Evolutionary conservation across 306 rosid genomes (phyloP), one percentile per base, ranked within the genome.

Genomic region (Vicia faba): DNA sequence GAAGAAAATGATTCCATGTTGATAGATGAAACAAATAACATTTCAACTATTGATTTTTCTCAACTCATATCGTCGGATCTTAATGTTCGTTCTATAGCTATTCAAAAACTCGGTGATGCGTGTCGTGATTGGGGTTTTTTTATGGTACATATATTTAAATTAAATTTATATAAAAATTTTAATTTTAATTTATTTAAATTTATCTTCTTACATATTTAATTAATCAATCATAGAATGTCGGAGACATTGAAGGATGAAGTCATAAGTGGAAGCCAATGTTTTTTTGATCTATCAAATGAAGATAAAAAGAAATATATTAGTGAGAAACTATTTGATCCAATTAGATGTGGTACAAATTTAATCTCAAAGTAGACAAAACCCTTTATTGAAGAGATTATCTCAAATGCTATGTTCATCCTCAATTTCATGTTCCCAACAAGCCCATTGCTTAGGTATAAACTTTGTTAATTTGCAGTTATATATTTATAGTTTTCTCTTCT

Each of bases 351-450:
- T 1, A 87, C 86, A 39, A 82, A 88, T 75, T 84, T 83, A 87
- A 84, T 61, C 26, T 68, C 3, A 59, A 16, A 29, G 76, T 76
- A 12, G 88, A 87, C 11, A 71, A 78, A 46, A 53, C 58, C 1
- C 68, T 80, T 1, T 74, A 78, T 23, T 87, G 89, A 89, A 82
- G 93, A 63, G 93, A 87, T 65, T 87, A 73, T 78, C 85, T 87
- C 51, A 87, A 87, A 61, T 57, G 85, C 60, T 54, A 68, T 35
- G 87, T 81, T 73, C 93, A 87, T 54, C 93, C 93, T 82, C 80
- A 72, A 31, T 82, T 81, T 9, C 66, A 76, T 51, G 79, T 76
- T 66, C 93, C 87, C 33, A 54, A 71, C 15, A 87, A 80, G 43
- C 93, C 93, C n/a, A 50, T 39, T 5, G 81, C 68, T 40, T 66